Evolutionary conservation across 2,329 filamentous ascomycete genomes (phyloP).

Genomic region (Raffaelea albimanens): DNA sequence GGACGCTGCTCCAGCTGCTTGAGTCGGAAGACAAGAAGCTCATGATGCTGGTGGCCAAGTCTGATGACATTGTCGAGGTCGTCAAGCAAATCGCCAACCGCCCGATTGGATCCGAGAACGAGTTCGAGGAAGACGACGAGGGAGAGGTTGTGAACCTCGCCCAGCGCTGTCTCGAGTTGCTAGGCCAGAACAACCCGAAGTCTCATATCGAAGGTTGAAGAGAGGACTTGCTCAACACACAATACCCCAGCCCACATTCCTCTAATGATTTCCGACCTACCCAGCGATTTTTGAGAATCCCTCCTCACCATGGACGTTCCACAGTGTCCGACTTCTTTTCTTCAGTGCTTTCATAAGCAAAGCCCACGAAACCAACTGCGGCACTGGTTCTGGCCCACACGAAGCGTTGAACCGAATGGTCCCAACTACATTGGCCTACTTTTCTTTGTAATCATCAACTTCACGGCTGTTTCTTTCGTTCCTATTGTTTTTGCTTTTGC

Average conservation of each 20-base stretch:
- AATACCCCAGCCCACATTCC: background rate
- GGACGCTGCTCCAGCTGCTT: constrained; percentile 90
- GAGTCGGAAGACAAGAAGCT: constrained; percentile 89
- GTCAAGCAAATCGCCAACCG: constrained; percentile 86
- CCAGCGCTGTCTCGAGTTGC: constrained; percentile 76
- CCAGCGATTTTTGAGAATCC: constrained; percentile 5
- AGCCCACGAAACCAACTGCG: background rate
- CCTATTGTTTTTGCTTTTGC: background rate
- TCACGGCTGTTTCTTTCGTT: background rate
- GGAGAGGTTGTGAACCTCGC: constrained; percentile 88
- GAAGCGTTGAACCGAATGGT: background rate
- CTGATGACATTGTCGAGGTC: constrained; percentile 84
- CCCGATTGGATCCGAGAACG: constrained; percentile 77
- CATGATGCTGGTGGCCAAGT: constrained; percentile 80
- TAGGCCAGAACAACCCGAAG: constrained; percentile 68
- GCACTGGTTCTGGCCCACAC: background rate
- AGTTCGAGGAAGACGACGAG: constrained; percentile 81
- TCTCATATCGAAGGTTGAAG: constrained; percentile 71
- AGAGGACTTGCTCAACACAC: constrained; percentile 3
- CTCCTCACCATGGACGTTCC: constrained; percentile 2
- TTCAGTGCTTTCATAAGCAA: background rate
- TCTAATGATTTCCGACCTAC: background rate
- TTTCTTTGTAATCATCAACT: constrained; percentile 4
- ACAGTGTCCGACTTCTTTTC: background rate
- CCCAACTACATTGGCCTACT: constrained; percentile 4